Conservation (phyloP, 495 filamentous ascomycete genomes). For the Podospora anserina region DNA sequence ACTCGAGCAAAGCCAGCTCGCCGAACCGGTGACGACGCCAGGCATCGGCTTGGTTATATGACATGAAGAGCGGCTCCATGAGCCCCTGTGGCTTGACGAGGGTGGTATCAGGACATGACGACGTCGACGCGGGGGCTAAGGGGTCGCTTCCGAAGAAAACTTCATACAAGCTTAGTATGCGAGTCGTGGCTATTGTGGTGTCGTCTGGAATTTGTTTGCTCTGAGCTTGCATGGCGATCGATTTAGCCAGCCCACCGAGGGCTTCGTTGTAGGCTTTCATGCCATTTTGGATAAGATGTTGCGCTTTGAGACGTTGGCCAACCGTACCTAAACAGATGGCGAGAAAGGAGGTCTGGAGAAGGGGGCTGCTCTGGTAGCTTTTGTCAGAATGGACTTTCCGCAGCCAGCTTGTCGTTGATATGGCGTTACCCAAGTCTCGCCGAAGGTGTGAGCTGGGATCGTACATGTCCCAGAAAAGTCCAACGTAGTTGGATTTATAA, state of each 20-base stretch:
- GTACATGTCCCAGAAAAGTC: background rate
- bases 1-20: slow-evolving; percentile 3
- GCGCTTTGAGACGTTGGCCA: background rate
- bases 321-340: background rate
- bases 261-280: slow-evolving; percentile 7
- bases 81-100: background rate
- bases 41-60: background rate
- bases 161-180: slow-evolving; percentile 2
- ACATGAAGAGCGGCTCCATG: background rate
- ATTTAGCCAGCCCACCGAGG: background rate
- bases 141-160: slow-evolving; percentile 7
- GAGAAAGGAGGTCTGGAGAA: background rate
- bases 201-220: background rate
- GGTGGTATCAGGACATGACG: background rate
- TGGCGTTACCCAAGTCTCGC: background rate
- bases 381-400: background rate
- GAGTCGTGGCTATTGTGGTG: background rate
- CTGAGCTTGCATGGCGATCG: background rate
- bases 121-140: background rate
- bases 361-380: background rate
- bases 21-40: slow-evolving; percentile 7
- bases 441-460: background rate
- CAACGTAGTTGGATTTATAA: slow-evolving; percentile 1
- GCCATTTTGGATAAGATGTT: background rate
- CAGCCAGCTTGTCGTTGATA: slow-evolving; percentile 2